Conservation (phyloP, 805 yeast genomes). For the Starmera caribaea region DNA sequence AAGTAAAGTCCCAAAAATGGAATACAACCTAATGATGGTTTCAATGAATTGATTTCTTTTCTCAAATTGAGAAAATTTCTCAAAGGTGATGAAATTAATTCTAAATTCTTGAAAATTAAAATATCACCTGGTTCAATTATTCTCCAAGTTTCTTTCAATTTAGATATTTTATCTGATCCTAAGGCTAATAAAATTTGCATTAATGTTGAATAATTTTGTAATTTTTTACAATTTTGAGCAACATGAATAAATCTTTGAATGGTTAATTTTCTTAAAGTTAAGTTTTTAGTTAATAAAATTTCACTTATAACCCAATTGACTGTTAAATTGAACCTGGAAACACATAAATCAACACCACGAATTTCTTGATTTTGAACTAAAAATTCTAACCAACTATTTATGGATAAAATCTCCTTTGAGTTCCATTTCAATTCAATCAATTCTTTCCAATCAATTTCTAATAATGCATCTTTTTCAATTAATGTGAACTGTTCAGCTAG, state of each 20-base stretch:
- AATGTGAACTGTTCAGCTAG: conserved; percentile 78
- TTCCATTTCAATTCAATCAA: conserved; percentile 71
- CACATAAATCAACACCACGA: conserved; percentile 75
- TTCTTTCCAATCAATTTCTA: conserved; percentile 89
- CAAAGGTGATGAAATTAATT: conserved; percentile 63
- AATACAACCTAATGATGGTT: conserved; percentile 65
- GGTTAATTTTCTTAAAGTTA: conserved; percentile 51
- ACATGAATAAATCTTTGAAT: conserved; percentile 83
- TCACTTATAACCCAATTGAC: conserved; percentile 92
- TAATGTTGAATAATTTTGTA: conserved; percentile 80
- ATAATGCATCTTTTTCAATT: conserved; percentile 74
- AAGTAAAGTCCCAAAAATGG: conserved; percentile 86
- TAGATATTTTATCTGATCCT: conserved; percentile 52
- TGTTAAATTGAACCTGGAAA: conserved; percentile 78
- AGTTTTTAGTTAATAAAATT: conserved; percentile 56
- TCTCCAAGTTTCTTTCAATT: conserved; percentile 65
- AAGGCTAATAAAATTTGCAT: conserved; percentile 83
- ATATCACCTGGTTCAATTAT: conserved; percentile 64
- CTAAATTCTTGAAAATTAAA: conserved; percentile 55
- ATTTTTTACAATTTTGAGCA: conserved; percentile 59
- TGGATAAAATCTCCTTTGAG: conserved; percentile 47
- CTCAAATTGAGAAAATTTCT: conserved; percentile 65
- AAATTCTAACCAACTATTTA: conserved; percentile 76
- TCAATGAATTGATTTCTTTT: conserved; percentile 46
- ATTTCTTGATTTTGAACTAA: conserved; percentile 45